Conservation (phyloP, 345 rosid genomes). For the Stellera chamaejasme region DNA sequence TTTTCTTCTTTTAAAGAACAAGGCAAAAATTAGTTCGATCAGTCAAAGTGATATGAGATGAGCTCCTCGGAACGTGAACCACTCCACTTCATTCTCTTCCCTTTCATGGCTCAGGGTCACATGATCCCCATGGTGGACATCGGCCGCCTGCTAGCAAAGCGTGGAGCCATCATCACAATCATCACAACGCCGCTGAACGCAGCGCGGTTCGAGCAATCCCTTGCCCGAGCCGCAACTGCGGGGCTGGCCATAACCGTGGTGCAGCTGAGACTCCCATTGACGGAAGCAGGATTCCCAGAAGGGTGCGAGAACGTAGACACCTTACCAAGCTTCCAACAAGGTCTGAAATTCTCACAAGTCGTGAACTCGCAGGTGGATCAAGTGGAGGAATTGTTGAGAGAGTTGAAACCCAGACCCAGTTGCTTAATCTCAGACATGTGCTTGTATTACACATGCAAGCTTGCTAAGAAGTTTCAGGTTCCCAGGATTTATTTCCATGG, state of each 20-base stretch:
- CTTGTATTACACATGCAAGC: conserved; percentile 22
- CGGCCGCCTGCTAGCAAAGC: conserved; percentile 36
- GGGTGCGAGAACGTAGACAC: conserved; percentile 32
- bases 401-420: conserved; percentile 25
- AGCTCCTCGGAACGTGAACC: neutral
- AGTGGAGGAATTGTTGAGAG: conserved; percentile 16
- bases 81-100: conserved; percentile 40
- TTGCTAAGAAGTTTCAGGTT: conserved; percentile 29
- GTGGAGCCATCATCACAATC: conserved; percentile 30
- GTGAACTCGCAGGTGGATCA: conserved; percentile 20
- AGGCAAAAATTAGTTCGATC: too few relatives aligned
- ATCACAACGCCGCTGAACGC: conserved; percentile 36
- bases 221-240: conserved; percentile 14
- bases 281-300: conserved; percentile 25
- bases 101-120: conserved; percentile 60
- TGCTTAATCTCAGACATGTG: conserved; percentile 39
- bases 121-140: conserved; percentile 47
- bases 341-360: conserved; percentile 19
- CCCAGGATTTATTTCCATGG: conserved; percentile 41
- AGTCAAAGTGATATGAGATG: conserved; percentile 3
- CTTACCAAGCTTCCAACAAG: conserved; percentile 14
- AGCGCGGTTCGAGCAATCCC: conserved; percentile 12
- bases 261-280: conserved; percentile 19
- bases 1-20: too few relatives aligned
- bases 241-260: conserved; percentile 20